Percentiles rank a stretch among this genome's conserved stretches.
Evolutionary conservation across 2,329 filamentous ascomycete species (phyloP).

Genomic region (Cercospora sp.): DNA sequence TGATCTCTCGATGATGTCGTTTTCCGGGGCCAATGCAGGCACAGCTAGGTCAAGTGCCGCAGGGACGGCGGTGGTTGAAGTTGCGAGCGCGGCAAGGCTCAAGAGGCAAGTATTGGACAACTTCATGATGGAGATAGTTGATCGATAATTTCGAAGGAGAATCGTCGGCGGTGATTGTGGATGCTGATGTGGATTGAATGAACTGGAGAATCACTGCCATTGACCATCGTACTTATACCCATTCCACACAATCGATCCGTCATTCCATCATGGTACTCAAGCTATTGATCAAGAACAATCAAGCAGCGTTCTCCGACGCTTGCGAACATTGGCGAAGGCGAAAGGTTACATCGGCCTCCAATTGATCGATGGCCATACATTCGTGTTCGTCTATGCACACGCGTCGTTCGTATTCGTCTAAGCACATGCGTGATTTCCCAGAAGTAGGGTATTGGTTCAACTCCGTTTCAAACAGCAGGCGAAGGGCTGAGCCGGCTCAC

Average conservation of each 20-base stretch:
- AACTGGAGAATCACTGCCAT: background rate
- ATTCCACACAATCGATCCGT: background rate
- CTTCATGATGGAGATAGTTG: background rate
- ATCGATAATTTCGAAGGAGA: no score
- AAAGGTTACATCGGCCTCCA: background rate
- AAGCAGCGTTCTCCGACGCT: background rate
- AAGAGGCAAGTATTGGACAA: background rate
- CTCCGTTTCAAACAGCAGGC: no score
- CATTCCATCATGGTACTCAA: background rate
- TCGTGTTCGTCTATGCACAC: background rate
- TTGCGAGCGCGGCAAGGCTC: background rate
- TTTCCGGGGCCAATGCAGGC: background rate
- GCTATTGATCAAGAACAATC: background rate
- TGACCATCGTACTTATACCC: background rate
- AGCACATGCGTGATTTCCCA: background rate
- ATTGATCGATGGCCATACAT: background rate
- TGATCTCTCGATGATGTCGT: background rate
- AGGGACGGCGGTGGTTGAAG: background rate
- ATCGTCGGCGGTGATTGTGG: background rate
- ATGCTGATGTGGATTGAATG: background rate
- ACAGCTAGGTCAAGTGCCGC: background rate
- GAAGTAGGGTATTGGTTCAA: no score
- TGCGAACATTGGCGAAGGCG: background rate
- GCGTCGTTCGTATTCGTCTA: background rate
- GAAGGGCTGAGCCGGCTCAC: no score